Base-by-base conservation (phyloP, 306 rosid species). In the Prunus campanulata region DNA sequence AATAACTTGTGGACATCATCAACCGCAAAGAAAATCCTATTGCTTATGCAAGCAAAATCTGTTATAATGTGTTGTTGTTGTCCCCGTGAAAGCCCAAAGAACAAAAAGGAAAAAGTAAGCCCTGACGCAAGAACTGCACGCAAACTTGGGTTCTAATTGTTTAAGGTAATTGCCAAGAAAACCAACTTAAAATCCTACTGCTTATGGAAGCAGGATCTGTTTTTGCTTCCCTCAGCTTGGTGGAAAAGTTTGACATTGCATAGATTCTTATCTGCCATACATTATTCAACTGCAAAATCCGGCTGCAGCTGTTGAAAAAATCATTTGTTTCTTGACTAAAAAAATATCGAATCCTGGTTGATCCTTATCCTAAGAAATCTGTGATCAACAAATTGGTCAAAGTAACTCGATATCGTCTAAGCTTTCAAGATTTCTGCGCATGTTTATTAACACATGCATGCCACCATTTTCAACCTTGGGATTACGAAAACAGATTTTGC, bases 281-380 rank as follows among this genome's bases (percentile, higher is more conserved):
- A 76, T 52, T 74, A 68, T 80, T 69, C 81, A 78, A 75, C 44
- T 51, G 69, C 70, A 61, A 83, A 74, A 83, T 81, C 39, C 60
- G 15, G 18, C 66, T 60, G 19, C 66, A 25, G 39, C 27, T 4
- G 3, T 57, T 57, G 15, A 10, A 57, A 57, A 57, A 57, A 57
- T 57, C 63, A 20, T 11, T 9, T 57, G 12, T 20, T 57, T 22
- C 12, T 57, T 22, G 30, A 57, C 63, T 22, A 1, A 10, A 13
- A 3, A 20, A 15, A 57, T 3, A 57, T 57, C 63, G 24, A 22
- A 14, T 57, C 2, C 29, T 56, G 22, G 63, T 57, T 25, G 66
- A 25, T 1, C 66, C 66, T 63, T 39, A 39, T 39, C 20, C 19
- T 30, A 15, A 25, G 66, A 60, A 60, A 60, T 25, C 5, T 5